Evolutionary conservation across 192 early-diverging fungal species (phyloP), one percentile per base, ranked within the genome.

Genomic region (Irineochytrium annulatum): DNA sequence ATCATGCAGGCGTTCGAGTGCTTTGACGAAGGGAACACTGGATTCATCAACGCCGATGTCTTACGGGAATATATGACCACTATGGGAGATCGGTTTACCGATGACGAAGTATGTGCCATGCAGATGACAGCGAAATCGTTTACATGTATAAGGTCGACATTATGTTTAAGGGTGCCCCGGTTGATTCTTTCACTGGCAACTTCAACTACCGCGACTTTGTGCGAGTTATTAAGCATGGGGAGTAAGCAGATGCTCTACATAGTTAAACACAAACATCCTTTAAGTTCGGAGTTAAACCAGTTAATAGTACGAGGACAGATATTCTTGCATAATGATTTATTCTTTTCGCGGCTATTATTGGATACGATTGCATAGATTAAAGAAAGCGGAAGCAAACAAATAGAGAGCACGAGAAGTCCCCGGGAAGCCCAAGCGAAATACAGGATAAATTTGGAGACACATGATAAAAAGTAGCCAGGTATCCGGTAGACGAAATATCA

Each of bases 161-260:
- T 49, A 92, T 98, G 91, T 91, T 94, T 71, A 93, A 93, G 56
- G 91, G 91, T 16, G 81, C 89, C 1, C 86, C 88, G 0, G 76
- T 93, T 2, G 90, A 90, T 43, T 74, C 78, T 5, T 70, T 89
- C 32, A 82, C 82, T 41, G 52, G 60, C 33, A 72, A 86, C 45
- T 91, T 98, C 65, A 91, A 95, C 71, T 98, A 98, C 73, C 73
- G 87, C 20, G 90, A 94, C 55, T 98, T 92, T 75, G 90, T 92
- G 2, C 74, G 90, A 52, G 89, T 93, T 32, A 76, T 98, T 39
- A 98, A 94, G 75, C 92, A 98, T 60, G 93, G 91, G n/a, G 89
- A 91, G 66, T 90, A 70, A 72, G 24, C 1, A 60, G 3, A 55
- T n/a, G n/a, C n/a, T n/a, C n/a, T n/a, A n/a, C n/a, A n/a, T n/a